These are phyloP conservation scores for Cryphonectria japonica DNA, from an alignment of 2,329 filamentous ascomycete genomes.

Conservation along the genomic window DNA sequence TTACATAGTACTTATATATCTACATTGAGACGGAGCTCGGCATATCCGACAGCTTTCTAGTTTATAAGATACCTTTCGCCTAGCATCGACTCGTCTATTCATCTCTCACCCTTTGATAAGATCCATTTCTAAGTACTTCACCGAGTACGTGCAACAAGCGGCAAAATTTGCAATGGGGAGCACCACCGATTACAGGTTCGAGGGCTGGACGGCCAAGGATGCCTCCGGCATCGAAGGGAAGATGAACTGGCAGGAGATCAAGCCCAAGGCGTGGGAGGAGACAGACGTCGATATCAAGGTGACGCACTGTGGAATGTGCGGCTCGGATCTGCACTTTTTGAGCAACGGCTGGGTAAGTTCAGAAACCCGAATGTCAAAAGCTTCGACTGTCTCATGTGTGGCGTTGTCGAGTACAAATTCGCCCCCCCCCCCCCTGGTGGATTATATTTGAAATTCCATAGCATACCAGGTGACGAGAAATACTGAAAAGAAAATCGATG, in stretches of 20 bases:
- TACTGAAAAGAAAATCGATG: neutral
- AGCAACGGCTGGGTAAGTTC: constrained; percentile 54
- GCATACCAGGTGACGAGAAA: neutral
- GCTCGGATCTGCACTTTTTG: constrained; percentile 63
- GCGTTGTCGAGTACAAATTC: neutral
- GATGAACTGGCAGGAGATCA: constrained; percentile 59
- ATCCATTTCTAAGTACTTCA: neutral
- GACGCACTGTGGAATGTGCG: constrained; percentile 69
- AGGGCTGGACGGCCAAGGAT: constrained; percentile 55
- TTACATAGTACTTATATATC: neutral
- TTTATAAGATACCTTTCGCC: neutral
- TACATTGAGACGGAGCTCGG: neutral
- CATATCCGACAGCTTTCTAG: neutral
- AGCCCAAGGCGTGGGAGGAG: constrained; percentile 69
- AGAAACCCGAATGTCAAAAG: neutral
- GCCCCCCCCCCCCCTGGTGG: accelerated
- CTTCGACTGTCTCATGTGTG: neutral
- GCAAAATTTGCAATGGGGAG: constrained; percentile 30
- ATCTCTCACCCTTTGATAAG: neutral
- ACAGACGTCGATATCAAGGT: constrained; percentile 68
- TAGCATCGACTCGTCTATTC: neutral
- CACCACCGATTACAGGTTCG: constrained; percentile 49
- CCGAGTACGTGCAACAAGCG: neutral
- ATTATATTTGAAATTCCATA: neutral
- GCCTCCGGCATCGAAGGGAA: constrained; percentile 50